Base-by-base conservation (phyloP, 1,284 basidiomycete species). In the Cryptococcus hybrid region DNA sequence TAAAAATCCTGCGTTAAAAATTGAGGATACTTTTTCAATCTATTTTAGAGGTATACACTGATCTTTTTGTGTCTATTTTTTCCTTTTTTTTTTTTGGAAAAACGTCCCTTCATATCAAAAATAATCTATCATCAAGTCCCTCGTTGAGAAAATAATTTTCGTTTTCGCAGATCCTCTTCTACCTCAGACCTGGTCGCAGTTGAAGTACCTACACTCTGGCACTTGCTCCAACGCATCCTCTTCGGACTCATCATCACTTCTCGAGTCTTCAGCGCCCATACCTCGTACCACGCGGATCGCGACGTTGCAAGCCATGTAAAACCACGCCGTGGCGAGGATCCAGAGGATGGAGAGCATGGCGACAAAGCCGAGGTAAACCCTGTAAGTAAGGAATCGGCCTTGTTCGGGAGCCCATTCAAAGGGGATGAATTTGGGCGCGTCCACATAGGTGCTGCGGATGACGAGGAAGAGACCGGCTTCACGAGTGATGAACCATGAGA, bases 401-500 rank as follows among this genome's bases (percentile, higher is more conserved):
- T 73, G 69, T 51, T 82, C 81, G 2, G 85, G 85, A 5, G 83
- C 80, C 87, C 88, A 90, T 40, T 76, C 70, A 61, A 82, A 83
- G 2, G 80, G 68, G 15, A 89, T 78, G 43, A 84, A 71, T 1
- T 67, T 69, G 1, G 82, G 80, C 0, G 79, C 69, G 57, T 89
- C 84, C 58, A 79, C 69, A 56, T 82, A 82, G 13, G 82, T 78
- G 3, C 86, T 87, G 61, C 81, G 80, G 65, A 93, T 87, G 61
- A 87, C 84, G 56, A 85, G 74, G 42, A 85, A 74, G 79, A 92
- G 92, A 37, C 92, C 81, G 64, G 88, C 76, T 70, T 96, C 90
- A 54, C 93, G 85, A 1, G 92, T 92, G 40, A 90, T 69, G 58
- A 94, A 81, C 93, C 93, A 97, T n/a, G 88, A 88, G 30, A 92